A percentile compares a stretch with the other conserved stretches of the same genome.
These are phyloP conservation scores for Chrysopogon serrulatus DNA, from an alignment of 176 grass and related monocot species.

Conservation along the genomic window DNA sequence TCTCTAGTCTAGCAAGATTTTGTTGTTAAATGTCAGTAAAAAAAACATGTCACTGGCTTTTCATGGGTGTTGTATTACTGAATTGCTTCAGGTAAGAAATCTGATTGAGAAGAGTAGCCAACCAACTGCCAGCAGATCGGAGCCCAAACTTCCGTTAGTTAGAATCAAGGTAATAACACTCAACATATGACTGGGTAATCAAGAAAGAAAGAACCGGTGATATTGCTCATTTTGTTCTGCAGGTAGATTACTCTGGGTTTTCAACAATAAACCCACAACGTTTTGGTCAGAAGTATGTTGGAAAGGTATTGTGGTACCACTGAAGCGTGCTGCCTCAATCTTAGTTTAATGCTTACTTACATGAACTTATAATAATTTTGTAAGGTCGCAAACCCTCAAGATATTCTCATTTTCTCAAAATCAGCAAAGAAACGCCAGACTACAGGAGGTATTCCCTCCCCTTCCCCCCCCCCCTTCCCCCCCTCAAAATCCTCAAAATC, in stretches of 20 bases:
- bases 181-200: background rate
- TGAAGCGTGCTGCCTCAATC: slow-evolving; percentile 9
- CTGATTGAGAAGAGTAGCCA: slow-evolving; percentile 81
- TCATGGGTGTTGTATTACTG: background rate
- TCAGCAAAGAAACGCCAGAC: slow-evolving; percentile 68
- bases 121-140: slow-evolving; percentile 41
- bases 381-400: slow-evolving; percentile 98
- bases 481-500: too few species aligned
- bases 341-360: slow-evolving; percentile 6
- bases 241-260: slow-evolving; percentile 95
- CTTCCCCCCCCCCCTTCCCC: too few species aligned
- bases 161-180: slow-evolving; percentile 70
- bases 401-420: slow-evolving; percentile 98
- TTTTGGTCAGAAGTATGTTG: slow-evolving; percentile 94
- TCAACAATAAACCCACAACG: slow-evolving; percentile 95
- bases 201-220: slow-evolving; percentile 4
- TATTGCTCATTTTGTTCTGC: slow-evolving; percentile 27
- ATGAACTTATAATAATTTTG: slow-evolving; percentile 16
- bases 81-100: slow-evolving; percentile 67
- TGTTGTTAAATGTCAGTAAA: background rate
- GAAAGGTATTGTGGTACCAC: slow-evolving; percentile 56
- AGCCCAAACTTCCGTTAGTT: slow-evolving; percentile 79
- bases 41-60: background rate
- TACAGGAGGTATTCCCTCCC: slow-evolving; percentile 73
- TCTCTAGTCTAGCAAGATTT: background rate